Base-by-base conservation (phyloP, 108 stramenopile genomes). In the Cyclotella kingstonii region DNA sequence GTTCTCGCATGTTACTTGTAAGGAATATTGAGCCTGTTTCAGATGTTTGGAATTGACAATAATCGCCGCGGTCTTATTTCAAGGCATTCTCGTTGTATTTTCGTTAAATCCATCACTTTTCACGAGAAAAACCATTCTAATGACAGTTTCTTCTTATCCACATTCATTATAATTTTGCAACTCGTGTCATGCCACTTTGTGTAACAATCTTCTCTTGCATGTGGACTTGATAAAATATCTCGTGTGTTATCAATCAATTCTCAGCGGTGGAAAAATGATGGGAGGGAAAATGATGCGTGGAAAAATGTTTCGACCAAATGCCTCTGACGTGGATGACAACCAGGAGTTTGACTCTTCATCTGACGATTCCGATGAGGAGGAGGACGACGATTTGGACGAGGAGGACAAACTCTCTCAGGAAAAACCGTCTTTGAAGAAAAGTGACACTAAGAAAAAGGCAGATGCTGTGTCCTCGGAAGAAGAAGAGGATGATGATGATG, bases 261-360 rank as follows among this genome's bases (percentile, higher is more conserved):
- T 15, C 62, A 62, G 68, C 15, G 75, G 73, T 43, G 73, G 73
- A 5, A 76, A 76, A 70, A 76, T 76, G 75, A 71, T 76, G 69
- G 69, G 68, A 17, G 69, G 69, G 10, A 71, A 76, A 51, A 71
- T 76, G 75, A 76, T 71, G 75, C 54, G 69, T 14, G 83, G 83
- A 3, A 90, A 90, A 63, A 78, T 81, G 59, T 75, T 90, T 15
- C 84, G 81, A 18, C 78, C 80, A 9, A 41, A 25, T 14, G 56
- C 49, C 0, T 54, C 52, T 8, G 63, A 72, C 25, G 79, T 76
- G 18, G 76, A 77, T 29, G 82, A 84, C 29, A 70, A 76, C 25
- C 68, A 77, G 15, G 73, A 80, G 4, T 50, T 59, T 42, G 66
- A 75, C 38, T 70, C 68, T 7, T 73, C 70, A 7, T 72, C 61